phyloP scores from a whole-genome alignment of 371 early-diverging fungal species.

The Apophysomyces sp. region DNA sequence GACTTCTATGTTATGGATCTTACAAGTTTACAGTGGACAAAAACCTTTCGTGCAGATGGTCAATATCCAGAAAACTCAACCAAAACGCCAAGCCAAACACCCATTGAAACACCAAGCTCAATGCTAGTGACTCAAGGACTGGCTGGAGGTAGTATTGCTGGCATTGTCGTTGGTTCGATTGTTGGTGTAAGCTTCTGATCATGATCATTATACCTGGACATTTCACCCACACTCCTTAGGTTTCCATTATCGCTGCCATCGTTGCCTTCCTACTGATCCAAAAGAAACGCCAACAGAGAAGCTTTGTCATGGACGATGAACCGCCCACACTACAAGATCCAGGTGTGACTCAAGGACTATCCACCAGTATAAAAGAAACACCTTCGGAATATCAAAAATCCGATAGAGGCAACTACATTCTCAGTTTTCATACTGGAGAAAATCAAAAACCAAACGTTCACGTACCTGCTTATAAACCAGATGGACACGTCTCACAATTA shows the following conservation, averaged over 20 bases:
- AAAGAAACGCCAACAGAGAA: background rate
- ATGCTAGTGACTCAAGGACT: background rate
- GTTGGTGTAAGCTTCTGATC: background rate
- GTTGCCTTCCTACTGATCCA: background rate
- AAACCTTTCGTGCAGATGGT: conserved; percentile 12
- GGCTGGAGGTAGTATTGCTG: background rate
- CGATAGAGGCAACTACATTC: too few relatives aligned
- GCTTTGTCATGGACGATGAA: background rate
- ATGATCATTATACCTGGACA: background rate
- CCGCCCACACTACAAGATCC: background rate
- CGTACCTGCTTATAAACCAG: background rate
- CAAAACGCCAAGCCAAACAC: too few relatives aligned
- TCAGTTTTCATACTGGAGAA: too few relatives aligned
- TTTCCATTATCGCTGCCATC: background rate
- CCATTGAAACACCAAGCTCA: too few relatives aligned
- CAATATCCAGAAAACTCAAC: background rate
- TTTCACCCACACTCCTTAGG: background rate
- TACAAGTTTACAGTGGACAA: conserved; percentile 5
- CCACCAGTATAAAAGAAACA: too few relatives aligned
- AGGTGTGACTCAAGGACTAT: background rate
- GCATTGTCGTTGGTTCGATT: background rate
- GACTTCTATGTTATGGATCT: conserved; percentile 14
- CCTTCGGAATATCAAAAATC: too few relatives aligned
- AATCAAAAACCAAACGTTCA: background rate
- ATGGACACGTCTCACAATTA: background rate